Conservation (phyloP, 352 stramenopile species). For the Phytophthora uliginosa region DNA sequence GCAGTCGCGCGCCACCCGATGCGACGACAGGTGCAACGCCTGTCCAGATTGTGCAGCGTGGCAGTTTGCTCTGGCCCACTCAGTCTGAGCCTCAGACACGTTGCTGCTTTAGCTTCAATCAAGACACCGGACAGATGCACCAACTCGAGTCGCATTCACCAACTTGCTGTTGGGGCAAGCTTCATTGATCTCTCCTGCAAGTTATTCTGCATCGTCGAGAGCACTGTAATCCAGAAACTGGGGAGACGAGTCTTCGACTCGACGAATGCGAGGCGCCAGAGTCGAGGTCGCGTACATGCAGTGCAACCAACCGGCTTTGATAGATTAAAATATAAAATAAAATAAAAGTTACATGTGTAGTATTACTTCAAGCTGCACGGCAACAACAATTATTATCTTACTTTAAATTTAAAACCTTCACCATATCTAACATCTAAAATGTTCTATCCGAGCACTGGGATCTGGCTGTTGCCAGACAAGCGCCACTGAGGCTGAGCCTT, state of each 20-base stretch:
- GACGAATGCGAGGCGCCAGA: not conserved
- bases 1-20: slow-evolving; percentile 4
- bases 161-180: not conserved
- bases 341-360: too few relatives aligned
- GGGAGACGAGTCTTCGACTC: not conserved
- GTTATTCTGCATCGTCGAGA: not conserved
- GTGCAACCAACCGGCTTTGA: too few relatives aligned
- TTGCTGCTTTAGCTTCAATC: not conserved
- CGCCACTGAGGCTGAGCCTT: slow-evolving; percentile 8
- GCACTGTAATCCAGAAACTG: too few relatives aligned
- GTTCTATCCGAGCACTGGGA: slow-evolving; percentile 24
- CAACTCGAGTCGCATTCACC: not conserved
- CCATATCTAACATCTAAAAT: slow-evolving; percentile 2
- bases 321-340: too few relatives aligned
- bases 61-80: not conserved
- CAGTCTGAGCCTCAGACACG: not conserved
- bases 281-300: too few relatives aligned
- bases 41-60: not conserved
- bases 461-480: slow-evolving; percentile 26
- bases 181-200: not conserved
- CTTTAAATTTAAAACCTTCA: slow-evolving; percentile 1
- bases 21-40: not conserved
- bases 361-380: not conserved
- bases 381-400: slow-evolving; percentile 15
- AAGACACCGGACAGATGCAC: not conserved